phyloP scores from a whole-genome alignment of 257 asterid genomes.

The Rhazya stricta region DNA sequence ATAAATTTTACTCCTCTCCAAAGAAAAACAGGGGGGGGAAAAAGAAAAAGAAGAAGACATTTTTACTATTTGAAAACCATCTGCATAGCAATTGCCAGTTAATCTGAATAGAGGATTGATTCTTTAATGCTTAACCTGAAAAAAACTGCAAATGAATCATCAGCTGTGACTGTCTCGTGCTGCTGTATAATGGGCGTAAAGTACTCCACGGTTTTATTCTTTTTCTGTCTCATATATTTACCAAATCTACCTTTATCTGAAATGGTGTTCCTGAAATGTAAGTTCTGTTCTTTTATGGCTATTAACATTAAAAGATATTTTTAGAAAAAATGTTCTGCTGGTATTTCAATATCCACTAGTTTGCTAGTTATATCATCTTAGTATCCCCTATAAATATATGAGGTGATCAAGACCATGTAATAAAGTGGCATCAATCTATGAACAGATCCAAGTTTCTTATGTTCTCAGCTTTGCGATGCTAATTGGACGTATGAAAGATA shows the following conservation, averaged over 20 bases:
- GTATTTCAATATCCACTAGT: neutral
- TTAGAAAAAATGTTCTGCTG: neutral
- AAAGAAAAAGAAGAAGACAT: too few species aligned
- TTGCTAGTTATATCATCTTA: neutral
- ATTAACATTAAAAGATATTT: too few species aligned
- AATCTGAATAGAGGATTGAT: neutral
- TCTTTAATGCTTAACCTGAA: neutral
- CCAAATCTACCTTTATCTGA: neutral
- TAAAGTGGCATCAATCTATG: too few species aligned
- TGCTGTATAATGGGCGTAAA: neutral
- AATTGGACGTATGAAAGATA: neutral
- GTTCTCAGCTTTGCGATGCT: neutral
- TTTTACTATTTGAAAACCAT: neutral
- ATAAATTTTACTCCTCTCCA: neutral
- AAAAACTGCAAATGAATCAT: neutral
- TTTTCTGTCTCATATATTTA: neutral
- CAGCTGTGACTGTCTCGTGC: neutral
- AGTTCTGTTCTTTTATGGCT: neutral
- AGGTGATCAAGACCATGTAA: neutral
- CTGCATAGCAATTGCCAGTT: neutral
- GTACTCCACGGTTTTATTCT: neutral
- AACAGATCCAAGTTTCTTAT: neutral
- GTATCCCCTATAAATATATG: neutral
- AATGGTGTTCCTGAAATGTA: neutral
- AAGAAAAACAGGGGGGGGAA: too few species aligned